These are phyloP conservation scores for Fraxinus paxiana DNA, from an alignment of 305 asterid genomes.

Conservation along the genomic window DNA sequence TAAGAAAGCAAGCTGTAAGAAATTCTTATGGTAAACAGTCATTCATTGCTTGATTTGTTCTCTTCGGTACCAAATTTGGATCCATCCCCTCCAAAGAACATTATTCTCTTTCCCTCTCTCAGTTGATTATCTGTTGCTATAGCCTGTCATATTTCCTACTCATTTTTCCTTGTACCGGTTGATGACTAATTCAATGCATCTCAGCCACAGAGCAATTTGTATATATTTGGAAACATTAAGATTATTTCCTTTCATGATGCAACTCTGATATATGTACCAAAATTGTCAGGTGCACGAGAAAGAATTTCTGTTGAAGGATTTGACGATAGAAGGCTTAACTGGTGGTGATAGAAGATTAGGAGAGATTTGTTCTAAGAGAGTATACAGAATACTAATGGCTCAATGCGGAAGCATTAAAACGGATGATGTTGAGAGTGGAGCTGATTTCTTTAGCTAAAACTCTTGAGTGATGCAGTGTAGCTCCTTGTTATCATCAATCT, in stretches of 20 bases:
- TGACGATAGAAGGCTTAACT: slow-evolving; percentile 63
- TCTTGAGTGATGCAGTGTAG: slow-evolving; percentile 17
- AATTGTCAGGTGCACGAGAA: slow-evolving; percentile 80
- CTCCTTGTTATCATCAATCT: background rate
- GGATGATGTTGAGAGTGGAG: slow-evolving; percentile 83
- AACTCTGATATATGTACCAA: background rate
- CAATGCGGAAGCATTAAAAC: slow-evolving; percentile 67
- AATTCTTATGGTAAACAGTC: background rate
- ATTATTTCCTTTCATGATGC: background rate
- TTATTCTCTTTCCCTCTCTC: background rate
- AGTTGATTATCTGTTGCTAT: background rate
- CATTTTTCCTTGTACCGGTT: background rate
- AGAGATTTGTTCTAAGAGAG: slow-evolving; percentile 86
- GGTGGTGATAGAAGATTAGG: slow-evolving; percentile 80
- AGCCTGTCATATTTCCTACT: background rate
- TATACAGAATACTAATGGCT: slow-evolving; percentile 86
- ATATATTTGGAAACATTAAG: background rate
- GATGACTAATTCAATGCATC: background rate
- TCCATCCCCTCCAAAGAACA: background rate
- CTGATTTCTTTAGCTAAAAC: slow-evolving; percentile 57
- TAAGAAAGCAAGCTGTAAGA: slow-evolving; percentile 6
- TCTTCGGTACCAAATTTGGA: background rate
- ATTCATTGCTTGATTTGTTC: background rate
- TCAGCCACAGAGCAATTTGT: background rate
- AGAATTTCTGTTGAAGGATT: slow-evolving; percentile 75